Evolutionary conservation across 495 filamentous ascomycete genomes (phyloP).

Genomic region (Trichodelitschia bisporula): DNA sequence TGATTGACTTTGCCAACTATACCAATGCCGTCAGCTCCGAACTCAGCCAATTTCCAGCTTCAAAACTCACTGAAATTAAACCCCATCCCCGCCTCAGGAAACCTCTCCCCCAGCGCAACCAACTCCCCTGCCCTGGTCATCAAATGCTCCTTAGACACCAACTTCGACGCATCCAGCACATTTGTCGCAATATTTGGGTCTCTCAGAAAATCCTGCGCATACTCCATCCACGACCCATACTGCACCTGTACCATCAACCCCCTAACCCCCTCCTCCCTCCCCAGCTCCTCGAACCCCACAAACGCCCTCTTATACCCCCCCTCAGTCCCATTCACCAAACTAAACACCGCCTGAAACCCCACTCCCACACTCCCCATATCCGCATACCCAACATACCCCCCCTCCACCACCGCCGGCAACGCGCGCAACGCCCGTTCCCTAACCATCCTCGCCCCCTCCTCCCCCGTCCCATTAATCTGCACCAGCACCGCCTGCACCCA

Average conservation of each 20-base stretch:
- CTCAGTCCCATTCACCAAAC: slow-evolving; percentile 5
- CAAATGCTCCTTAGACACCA: slow-evolving; percentile 3
- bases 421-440: background rate
- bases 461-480: slow-evolving; percentile 2
- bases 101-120: slow-evolving; percentile 1
- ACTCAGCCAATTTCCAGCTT: too few species aligned
- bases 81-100: slow-evolving; percentile 1
- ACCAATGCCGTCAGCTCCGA: too few species aligned
- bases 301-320: slow-evolving; percentile 1
- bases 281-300: background rate
- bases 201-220: slow-evolving; percentile 4
- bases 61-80: slow-evolving; percentile 7
- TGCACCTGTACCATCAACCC: background rate
- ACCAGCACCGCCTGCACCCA: slow-evolving; percentile 2
- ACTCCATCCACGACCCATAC: slow-evolving; percentile 4
- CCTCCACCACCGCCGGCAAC: slow-evolving; percentile 1
- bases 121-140: slow-evolving; percentile 7
- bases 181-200: slow-evolving; percentile 8
- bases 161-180: slow-evolving; percentile 4
- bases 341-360: slow-evolving; percentile 2
- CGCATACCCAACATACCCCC: slow-evolving; percentile 6
- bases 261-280: slow-evolving; percentile 1
- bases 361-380: too few species aligned
- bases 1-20: slow-evolving; percentile 4
- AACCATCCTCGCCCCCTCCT: background rate